Percentiles rank a stretch among this genome's conserved stretches.
phyloP scores from a whole-genome alignment of 1,284 basidiomycete species.

The Farysia itapuensis region DNA sequence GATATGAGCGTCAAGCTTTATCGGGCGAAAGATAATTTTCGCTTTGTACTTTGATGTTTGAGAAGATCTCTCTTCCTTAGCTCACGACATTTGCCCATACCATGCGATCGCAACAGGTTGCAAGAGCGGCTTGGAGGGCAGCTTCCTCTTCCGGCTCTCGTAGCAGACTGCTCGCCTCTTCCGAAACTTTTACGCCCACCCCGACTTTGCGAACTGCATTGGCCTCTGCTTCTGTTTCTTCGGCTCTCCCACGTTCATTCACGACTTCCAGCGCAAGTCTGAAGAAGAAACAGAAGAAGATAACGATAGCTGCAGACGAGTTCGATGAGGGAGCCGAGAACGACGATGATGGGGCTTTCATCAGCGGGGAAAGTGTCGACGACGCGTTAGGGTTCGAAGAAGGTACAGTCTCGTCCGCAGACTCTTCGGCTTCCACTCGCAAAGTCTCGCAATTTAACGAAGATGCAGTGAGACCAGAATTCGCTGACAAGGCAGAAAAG shows the following conservation, averaged over 20 bases:
- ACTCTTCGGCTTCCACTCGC: conserved; percentile 1
- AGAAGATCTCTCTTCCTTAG: too few species aligned
- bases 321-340: not conserved
- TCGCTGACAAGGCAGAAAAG: conserved; percentile 3
- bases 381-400: conserved; percentile 2
- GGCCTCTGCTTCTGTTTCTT: not conserved
- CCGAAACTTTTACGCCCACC: not conserved
- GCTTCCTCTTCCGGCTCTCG: not conserved
- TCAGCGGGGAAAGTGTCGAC: conserved; percentile 1
- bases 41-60: too few species aligned
- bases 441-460: not conserved
- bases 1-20: too few species aligned
- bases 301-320: conserved; percentile 2
- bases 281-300: conserved; percentile 32
- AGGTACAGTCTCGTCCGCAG: not conserved
- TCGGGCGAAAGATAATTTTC: too few species aligned
- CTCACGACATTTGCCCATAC: too few species aligned
- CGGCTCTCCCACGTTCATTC: conserved; percentile 1
- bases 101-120: conserved; percentile 29
- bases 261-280: conserved; percentile 2
- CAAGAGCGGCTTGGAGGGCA: conserved; percentile 11
- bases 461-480: conserved; percentile 6
- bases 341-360: not conserved
- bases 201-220: not conserved
- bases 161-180: not conserved